A percentile compares a stretch with the other conserved stretches of the same genome.
phyloP scores from a whole-genome alignment of 805 yeast genomes.

The Candida dajiaensis region DNA sequence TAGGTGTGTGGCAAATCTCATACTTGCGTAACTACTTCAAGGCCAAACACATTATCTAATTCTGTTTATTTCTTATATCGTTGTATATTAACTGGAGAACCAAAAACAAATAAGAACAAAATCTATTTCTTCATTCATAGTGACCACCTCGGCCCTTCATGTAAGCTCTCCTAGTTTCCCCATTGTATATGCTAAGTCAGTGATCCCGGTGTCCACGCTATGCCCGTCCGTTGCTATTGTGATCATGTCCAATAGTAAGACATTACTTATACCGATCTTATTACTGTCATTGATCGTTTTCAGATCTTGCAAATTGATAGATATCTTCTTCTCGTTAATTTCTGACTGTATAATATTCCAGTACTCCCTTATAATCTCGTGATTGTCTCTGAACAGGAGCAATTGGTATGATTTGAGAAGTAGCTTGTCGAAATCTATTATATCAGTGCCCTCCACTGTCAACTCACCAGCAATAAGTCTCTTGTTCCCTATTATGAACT shows the following conservation, averaged over 20 bases:
- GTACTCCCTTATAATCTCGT: slow-evolving; percentile 28
- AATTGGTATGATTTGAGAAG: slow-evolving; percentile 35
- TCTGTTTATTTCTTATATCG: neutral
- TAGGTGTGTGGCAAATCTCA: slow-evolving; percentile 90
- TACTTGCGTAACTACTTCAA: slow-evolving; percentile 91
- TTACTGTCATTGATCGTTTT: slow-evolving; percentile 27
- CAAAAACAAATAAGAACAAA: neutral
- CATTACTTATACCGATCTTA: slow-evolving; percentile 27
- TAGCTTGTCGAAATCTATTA: slow-evolving; percentile 44
- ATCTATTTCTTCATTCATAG: neutral
- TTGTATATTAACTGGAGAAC: neutral
- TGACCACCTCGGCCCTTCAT: neutral
- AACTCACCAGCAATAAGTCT: slow-evolving; percentile 21
- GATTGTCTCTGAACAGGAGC: slow-evolving; percentile 34
- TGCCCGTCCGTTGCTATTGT: slow-evolving; percentile 35
- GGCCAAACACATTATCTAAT: slow-evolving; percentile 68
- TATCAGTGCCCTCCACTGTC: slow-evolving; percentile 33
- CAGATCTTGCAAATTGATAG: slow-evolving; percentile 34
- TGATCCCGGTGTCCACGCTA: slow-evolving; percentile 31
- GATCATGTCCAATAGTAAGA: slow-evolving; percentile 39
- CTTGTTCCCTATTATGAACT: slow-evolving; percentile 25
- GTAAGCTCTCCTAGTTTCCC: slow-evolving; percentile 38
- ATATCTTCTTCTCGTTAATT: slow-evolving; percentile 15
- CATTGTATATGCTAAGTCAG: slow-evolving; percentile 42
- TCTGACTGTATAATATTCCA: slow-evolving; percentile 34